Conservation (phyloP, 352 stramenopile species). For the Albugo candida region DNA sequence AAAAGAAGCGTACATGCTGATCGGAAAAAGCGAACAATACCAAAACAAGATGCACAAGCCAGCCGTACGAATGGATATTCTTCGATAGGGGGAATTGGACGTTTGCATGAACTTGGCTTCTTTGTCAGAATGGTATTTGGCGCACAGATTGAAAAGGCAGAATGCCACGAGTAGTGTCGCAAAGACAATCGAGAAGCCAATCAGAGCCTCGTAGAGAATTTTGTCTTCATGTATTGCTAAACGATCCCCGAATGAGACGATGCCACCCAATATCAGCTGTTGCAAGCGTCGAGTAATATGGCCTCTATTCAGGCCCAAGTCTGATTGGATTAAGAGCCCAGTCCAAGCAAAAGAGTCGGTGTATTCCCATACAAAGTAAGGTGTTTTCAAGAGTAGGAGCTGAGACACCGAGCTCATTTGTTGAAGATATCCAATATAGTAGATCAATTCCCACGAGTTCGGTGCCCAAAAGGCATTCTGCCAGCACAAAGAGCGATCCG, state of each 20-base stretch:
- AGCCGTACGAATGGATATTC: conserved; percentile 13
- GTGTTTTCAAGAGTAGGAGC: conserved; percentile 14
- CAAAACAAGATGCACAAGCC: conserved; percentile 20
- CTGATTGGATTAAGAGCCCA: conserved; percentile 18
- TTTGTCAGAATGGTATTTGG: background rate
- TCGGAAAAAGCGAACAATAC: conserved; percentile 19
- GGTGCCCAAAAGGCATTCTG: conserved; percentile 5
- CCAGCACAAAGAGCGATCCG: conserved; percentile 7
- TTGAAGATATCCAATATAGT: conserved; percentile 23
- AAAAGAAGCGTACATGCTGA: conserved; percentile 16
- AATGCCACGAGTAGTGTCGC: conserved; percentile 9
- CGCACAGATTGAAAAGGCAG: conserved; percentile 5
- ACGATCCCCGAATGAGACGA: conserved; percentile 15
- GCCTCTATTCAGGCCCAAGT: background rate
- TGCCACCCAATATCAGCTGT: conserved; percentile 5
- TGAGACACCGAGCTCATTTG: conserved; percentile 21
- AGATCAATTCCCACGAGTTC: conserved; percentile 30
- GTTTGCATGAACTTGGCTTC: background rate
- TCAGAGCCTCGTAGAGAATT: conserved; percentile 11
- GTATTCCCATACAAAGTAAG: conserved; percentile 18
- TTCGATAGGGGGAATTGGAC: background rate
- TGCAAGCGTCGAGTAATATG: conserved; percentile 7
- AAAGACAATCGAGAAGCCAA: conserved; percentile 11
- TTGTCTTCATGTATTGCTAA: conserved; percentile 12
- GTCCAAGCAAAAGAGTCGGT: conserved; percentile 25